phyloP scores from a whole-genome alignment of 108 stramenopile species.

The Poteriospumella lacustris region DNA sequence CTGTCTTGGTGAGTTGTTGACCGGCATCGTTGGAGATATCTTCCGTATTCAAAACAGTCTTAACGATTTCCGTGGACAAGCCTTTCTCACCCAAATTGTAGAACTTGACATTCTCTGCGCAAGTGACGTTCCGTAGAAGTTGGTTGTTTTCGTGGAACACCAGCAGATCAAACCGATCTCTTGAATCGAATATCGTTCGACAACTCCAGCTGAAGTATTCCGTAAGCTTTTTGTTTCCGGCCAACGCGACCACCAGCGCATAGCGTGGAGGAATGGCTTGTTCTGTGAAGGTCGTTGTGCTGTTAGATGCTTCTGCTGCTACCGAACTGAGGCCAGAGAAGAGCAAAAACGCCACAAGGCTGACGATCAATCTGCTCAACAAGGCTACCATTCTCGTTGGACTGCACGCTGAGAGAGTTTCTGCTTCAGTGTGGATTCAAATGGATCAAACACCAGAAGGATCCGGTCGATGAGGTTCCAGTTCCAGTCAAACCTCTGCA shows the following conservation, averaged over 20 bases:
- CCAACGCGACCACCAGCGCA: neutral
- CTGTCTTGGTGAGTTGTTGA: neutral
- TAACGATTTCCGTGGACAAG: neutral
- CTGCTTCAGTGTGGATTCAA: too few relatives aligned
- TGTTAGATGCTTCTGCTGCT: too few relatives aligned
- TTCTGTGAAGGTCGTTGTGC: too few relatives aligned
- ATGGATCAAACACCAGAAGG: too few relatives aligned
- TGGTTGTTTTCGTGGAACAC: conserved; percentile 1
- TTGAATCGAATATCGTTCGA: neutral
- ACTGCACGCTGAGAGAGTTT: too few relatives aligned
- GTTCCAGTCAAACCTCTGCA: too few relatives aligned
- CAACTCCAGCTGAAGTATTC: neutral
- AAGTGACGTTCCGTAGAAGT: neutral
- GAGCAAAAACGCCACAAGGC: too few relatives aligned
- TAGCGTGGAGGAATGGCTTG: too few relatives aligned
- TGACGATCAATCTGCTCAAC: too few relatives aligned
- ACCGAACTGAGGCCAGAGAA: too few relatives aligned
- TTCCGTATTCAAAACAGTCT: neutral
- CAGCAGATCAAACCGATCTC: neutral
- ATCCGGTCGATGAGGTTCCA: too few relatives aligned
- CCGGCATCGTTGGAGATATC: neutral
- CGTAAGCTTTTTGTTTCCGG: neutral
- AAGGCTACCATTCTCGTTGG: too few relatives aligned
- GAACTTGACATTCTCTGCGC: conserved; percentile 1
- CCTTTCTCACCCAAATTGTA: neutral